Evolutionary conservation across 306 rosid species (phyloP), one percentile per base, ranked within the genome.

Genomic region (Casuarina glauca): DNA sequence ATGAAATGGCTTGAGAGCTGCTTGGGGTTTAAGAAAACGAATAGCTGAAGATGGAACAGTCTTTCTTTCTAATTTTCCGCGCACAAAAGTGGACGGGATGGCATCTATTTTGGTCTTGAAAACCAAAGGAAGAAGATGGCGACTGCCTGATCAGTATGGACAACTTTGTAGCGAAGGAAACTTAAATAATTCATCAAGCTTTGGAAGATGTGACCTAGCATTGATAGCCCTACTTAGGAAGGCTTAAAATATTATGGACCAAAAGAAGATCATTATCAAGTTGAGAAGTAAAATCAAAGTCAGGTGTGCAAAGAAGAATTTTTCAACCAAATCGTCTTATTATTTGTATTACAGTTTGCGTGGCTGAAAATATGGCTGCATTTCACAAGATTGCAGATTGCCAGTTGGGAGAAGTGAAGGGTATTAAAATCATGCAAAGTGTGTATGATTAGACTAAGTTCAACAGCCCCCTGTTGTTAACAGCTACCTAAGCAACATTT

Each of bases 291-390:
- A 66, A 46, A 74, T 69, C 70, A 74, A 61, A 43, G 61, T 87
- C 93, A 81, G 88, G 88, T 86, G 88, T 88, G 67, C 86, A 68
- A 76, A 76, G 79, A 76, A 85, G 69, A 51, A 66, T 77, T 85
- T 73, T 45, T 74, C 45, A 75, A 45, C 72, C 11, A 81, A 79
- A 55, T 38, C 60, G 4, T 51, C n/a, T 5, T 72, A n/a, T 5
- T 66, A 15, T 60, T 35, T 76, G 72, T 69, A 68, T 58, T 60
- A 74, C 74, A 48, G 58, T 63, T 41, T 39, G 75, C 45, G 74
- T 77, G 36, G 36, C 70, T 32, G 50, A 74, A 38, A 6, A 20
- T 5, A 67, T 52, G 12, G n/a, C 72, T 63, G n/a, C 64, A 61
- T n/a, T 62, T 62, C 19, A 26, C 32, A 26, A 26, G 32, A 26